These are phyloP conservation scores for Wickerhamiella azymoides DNA, from an alignment of 805 yeast species.

Conservation along the genomic window DNA sequence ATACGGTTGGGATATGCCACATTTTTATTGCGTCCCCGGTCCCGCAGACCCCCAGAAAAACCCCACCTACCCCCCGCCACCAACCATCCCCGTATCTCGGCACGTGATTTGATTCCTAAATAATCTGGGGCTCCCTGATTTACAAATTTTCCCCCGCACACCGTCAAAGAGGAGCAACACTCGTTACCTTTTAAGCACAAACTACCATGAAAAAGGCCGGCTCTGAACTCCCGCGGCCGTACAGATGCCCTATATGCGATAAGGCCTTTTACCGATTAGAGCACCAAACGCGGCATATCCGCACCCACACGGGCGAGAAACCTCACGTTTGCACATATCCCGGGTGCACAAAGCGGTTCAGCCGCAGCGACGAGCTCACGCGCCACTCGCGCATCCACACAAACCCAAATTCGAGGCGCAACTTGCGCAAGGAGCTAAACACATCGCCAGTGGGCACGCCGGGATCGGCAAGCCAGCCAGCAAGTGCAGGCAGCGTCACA, in stretches of 20 bases:
- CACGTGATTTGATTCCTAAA: neutral
- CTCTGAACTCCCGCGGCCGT: constrained; percentile 44
- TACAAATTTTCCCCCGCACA: neutral
- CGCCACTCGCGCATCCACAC: constrained; percentile 70
- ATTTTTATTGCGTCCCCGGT: no score
- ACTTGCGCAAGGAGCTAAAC: constrained; percentile 11
- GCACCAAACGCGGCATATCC: constrained; percentile 80
- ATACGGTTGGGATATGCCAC: no score
- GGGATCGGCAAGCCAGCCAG: neutral
- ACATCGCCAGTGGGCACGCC: neutral
- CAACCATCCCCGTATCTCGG: neutral
- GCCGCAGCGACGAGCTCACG: constrained; percentile 74
- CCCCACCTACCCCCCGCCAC: neutral
- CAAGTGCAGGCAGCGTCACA: neutral
- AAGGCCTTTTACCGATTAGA: constrained; percentile 81
- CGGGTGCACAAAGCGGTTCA: constrained; percentile 69
- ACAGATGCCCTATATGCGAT: constrained; percentile 69
- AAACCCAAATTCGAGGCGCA: constrained; percentile 27
- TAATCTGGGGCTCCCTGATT: neutral
- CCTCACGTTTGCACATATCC: constrained; percentile 77
- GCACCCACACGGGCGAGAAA: constrained; percentile 88
- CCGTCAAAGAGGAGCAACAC: neutral
- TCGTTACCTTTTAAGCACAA: neutral
- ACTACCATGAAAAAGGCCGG: constrained; percentile 2
- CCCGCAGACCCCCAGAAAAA: neutral